Base-by-base conservation (phyloP, 352 stramenopile genomes). In the Pythium oligandrum region DNA sequence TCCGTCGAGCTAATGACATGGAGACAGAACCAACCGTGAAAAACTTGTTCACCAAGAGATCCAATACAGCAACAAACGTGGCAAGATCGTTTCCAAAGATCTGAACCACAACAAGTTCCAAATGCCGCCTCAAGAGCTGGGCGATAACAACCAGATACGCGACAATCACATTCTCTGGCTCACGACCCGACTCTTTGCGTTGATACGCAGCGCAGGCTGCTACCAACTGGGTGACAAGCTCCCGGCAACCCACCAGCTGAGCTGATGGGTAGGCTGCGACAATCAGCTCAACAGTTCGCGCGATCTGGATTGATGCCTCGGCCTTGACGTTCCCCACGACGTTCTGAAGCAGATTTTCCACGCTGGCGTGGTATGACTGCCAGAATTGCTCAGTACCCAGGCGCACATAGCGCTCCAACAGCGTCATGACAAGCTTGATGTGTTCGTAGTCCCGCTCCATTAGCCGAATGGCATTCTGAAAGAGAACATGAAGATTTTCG, bases 361-460 rank as follows among this genome's bases (percentile, higher is more conserved):
- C 61, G 12, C 57, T 68, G 0, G 40, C 31, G 48, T 86, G 71
- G 53, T 95, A 88, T 11, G 44, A 60, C 32, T 86, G 63, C 83
- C 82, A 94, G 55, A 95, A 93, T 33, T 66, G 71, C 1, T 44
- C 33, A 4, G 66, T 54, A 4, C 85, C 83, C 1, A 90, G 54
- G 10, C 55, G 60, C 32, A 92, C 55, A 61, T 93, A 93, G n/a
- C 65, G 71, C 48, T 85, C 64, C 17, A 90, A 34, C 45, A 95
- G 61, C 30, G 48, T 48, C 5, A 93, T 35, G 11, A 76, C 75
- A 38, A 86, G 62, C 51, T 65, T 68, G 40, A 93, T 66, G 47
- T 95, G 73, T 56, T 95, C 85, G 31, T 83, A 88, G 61, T 95
- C 83, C 10, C 80, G 80, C 43, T 89, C 67, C 68, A 93, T 73